phyloP scores from a whole-genome alignment of 371 early-diverging fungal species.

The Mortierella sp. region DNA sequence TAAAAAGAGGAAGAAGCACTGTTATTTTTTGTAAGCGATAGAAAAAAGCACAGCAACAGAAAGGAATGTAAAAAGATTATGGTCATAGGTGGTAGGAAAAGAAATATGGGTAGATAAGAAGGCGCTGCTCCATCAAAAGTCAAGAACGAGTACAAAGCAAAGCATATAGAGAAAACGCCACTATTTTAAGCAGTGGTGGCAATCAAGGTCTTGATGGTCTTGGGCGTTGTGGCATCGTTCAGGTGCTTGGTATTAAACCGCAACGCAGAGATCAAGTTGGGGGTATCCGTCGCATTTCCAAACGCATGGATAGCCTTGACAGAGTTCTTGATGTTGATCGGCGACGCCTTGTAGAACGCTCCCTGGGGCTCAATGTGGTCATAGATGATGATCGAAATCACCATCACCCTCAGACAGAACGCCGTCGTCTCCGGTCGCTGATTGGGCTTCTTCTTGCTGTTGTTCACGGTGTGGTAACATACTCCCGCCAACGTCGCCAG shows the following conservation, averaged over 20 bases:
- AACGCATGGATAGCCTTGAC: slow-evolving; percentile 79
- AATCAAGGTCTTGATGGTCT: slow-evolving; percentile 73
- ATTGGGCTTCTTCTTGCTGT: slow-evolving; percentile 58
- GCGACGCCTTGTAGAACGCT: slow-evolving; percentile 80
- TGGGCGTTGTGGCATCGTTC: slow-evolving; percentile 86
- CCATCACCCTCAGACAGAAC: slow-evolving; percentile 88
- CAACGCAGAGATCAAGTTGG: slow-evolving; percentile 79
- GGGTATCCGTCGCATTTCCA: slow-evolving; percentile 62
- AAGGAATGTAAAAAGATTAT: slow-evolving; percentile 1
- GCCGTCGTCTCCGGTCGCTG: slow-evolving; percentile 65
- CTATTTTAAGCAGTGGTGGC: slow-evolving; percentile 28
- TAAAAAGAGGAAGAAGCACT: not conserved
- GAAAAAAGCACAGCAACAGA: not conserved
- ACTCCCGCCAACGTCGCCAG: slow-evolving; percentile 77
- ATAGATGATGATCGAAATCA: slow-evolving; percentile 88
- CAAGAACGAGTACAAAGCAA: not conserved
- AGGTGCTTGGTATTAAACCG: slow-evolving; percentile 86
- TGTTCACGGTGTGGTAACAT: slow-evolving; percentile 75
- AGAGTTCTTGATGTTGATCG: slow-evolving; percentile 81
- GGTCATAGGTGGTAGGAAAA: not conserved
- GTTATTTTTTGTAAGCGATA: not conserved
- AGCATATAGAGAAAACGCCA: not conserved
- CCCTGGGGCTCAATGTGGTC: slow-evolving; percentile 91
- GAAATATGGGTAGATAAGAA: not conserved
- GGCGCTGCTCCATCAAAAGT: too few species aligned